Base-by-base conservation (phyloP, 495 filamentous ascomycete genomes). In the Astrothelium macrocarpum region DNA sequence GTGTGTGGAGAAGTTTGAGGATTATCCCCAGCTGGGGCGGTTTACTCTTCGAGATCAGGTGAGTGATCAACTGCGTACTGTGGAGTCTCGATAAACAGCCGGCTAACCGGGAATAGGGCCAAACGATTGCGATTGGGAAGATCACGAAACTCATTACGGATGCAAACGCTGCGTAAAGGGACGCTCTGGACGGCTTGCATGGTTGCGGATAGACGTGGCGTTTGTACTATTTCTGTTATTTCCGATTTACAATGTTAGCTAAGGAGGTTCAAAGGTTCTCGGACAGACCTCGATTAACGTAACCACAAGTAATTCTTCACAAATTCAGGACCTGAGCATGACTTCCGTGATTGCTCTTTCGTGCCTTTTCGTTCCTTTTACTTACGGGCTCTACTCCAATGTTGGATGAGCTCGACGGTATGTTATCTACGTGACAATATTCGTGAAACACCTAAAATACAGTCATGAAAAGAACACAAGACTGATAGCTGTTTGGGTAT, bases 41-140 rank as follows among this genome's bases (percentile, higher is more conserved):
- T 97, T 97, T 77, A 97, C 94, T 3, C 80, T 98, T 63, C 82
- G 94, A 79, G 93, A 97, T 71, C 91, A 96, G 80, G 91, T 95
- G 76, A 71, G 80, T 64, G 11, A 10, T 28, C 32, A 9, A 11
- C 25, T 29, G 20, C 20, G 2, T 28, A 10, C 23, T 9, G 16
- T 11, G 9, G 23, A 26, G 16, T 29, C 29, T 26, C 16, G 49
- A 56, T n/a, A n/a, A n/a, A n/a, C 5, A 12, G 18, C 23, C 12
- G 45, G n/a, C 49, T 56, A 29, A 56, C 7, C 7, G 29, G 49
- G 20, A 26, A 18, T 29, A 66, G 67, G 72, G 72, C 16, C 72
- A 74, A 65, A 74, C 72, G 42, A 74, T 74, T 65, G 72, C 71
- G 25, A 74, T 74, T 67, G 72, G 72, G 31, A 74, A 74, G 64